These are phyloP conservation scores for Papiliotrema flavescens DNA, from an alignment of 1,284 basidiomycete species.

Conservation along the genomic window DNA sequence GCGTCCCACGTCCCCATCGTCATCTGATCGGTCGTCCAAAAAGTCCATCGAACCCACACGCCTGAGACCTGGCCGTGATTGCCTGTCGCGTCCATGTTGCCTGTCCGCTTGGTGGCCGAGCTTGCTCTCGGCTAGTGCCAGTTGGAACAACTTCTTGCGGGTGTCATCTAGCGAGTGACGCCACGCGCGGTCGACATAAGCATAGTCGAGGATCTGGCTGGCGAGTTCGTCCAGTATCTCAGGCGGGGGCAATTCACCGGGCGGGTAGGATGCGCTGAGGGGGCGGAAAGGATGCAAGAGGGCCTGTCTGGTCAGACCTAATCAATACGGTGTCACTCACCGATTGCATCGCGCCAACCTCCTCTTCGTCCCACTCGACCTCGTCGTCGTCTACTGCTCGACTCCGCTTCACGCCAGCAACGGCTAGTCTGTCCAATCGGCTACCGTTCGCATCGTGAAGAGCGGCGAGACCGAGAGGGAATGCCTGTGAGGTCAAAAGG, in stretches of 20 bases:
- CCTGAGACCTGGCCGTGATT: slow-evolving; percentile 29
- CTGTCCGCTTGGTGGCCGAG: slow-evolving; percentile 25
- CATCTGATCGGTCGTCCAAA: slow-evolving; percentile 24
- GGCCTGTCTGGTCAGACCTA: slow-evolving; percentile 8
- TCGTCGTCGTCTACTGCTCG: slow-evolving; percentile 11
- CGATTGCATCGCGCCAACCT: slow-evolving; percentile 33
- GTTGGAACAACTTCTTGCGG: slow-evolving; percentile 33
- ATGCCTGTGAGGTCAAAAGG: background rate
- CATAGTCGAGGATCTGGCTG: slow-evolving; percentile 29
- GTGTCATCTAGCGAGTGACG: slow-evolving; percentile 38
- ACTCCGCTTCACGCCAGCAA: slow-evolving; percentile 16
- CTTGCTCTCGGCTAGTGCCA: slow-evolving; percentile 38
- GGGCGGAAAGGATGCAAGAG: slow-evolving; percentile 36
- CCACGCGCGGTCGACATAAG: slow-evolving; percentile 19
- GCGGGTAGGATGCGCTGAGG: slow-evolving; percentile 35
- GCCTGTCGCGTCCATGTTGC: slow-evolving; percentile 27
- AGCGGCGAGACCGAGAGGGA: background rate
- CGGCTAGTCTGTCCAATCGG: background rate
- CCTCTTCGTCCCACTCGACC: slow-evolving; percentile 33
- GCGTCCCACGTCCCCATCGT: background rate
- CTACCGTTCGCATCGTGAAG: slow-evolving; percentile 2
- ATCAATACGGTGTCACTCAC: slow-evolving; percentile 27
- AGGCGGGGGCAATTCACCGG: slow-evolving; percentile 41
- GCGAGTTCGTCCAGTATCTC: slow-evolving; percentile 43
- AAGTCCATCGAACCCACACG: slow-evolving; percentile 42